These are phyloP conservation scores for Apophysomyces sp. DNA, from an alignment of 371 early-diverging fungal species.

Conservation along the genomic window DNA sequence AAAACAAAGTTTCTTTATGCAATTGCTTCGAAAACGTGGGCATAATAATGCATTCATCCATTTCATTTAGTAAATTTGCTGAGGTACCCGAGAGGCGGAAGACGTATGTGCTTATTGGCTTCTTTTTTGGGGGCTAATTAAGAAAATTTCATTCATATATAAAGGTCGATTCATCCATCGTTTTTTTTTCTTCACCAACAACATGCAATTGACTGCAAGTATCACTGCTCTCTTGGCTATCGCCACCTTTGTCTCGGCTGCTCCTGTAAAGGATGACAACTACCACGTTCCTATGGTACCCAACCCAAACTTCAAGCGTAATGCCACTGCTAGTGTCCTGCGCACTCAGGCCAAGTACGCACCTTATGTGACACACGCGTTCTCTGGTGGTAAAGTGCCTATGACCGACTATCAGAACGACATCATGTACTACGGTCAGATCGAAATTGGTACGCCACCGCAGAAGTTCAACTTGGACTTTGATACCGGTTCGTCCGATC, in stretches of 20 bases:
- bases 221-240: conserved; percentile 8
- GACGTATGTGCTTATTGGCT: neutral
- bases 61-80: neutral
- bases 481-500: conserved; percentile 71
- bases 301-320: conserved; percentile 18
- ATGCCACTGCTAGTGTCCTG: conserved; percentile 9
- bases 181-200: neutral
- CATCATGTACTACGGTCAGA: conserved; percentile 54
- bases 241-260: conserved; percentile 7
- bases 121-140: too few relatives aligned
- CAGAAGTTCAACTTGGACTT: conserved; percentile 65
- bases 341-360: neutral
- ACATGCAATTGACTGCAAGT: conserved; percentile 5
- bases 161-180: neutral
- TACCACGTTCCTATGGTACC: neutral
- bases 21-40: neutral
- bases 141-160: neutral
- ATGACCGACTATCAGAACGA: conserved; percentile 22
- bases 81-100: neutral
- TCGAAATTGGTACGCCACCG: conserved; percentile 66
- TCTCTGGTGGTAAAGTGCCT: conserved; percentile 8
- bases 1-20: conserved; percentile 1
- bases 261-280: neutral
- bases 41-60: neutral
- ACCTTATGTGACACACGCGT: neutral